Percentiles rank a stretch among this genome's conserved stretches.
Conservation (phyloP, 2,329 filamentous ascomycete genomes). For the Dactylellina cionopaga region DNA sequence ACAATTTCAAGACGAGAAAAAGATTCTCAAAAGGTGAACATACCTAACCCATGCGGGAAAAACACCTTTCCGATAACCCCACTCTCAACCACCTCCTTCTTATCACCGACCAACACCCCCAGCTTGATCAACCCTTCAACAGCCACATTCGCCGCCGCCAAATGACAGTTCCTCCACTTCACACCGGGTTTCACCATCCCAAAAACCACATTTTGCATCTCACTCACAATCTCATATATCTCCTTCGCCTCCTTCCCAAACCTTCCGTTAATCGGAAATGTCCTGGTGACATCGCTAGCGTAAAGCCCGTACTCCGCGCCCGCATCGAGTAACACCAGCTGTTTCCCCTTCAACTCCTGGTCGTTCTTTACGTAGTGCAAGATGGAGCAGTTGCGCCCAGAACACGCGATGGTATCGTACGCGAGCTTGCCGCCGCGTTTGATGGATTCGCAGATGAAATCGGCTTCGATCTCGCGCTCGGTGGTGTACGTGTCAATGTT, state of each 20-base stretch:
- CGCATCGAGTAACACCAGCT: slow-evolving; percentile 85
- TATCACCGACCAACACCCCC: slow-evolving; percentile 75
- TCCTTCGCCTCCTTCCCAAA: slow-evolving; percentile 75
- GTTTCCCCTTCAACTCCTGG: slow-evolving; percentile 73
- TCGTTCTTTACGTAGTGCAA: slow-evolving; percentile 89
- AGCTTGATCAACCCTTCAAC: slow-evolving; percentile 75
- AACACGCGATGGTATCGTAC: slow-evolving; percentile 88
- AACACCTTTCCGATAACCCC: slow-evolving; percentile 70
- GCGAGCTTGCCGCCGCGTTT: slow-evolving; percentile 78
- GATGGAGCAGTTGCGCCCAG: slow-evolving; percentile 82
- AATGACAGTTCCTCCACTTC: slow-evolving; percentile 76
- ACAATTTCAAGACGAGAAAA: background rate
- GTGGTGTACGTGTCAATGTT: slow-evolving; percentile 72
- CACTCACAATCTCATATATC: slow-evolving; percentile 80
- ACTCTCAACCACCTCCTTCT: slow-evolving; percentile 66
- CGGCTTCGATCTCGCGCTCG: slow-evolving; percentile 84
- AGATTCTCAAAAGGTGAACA: slow-evolving; percentile 46
- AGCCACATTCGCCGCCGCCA: slow-evolving; percentile 76
- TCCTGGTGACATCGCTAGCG: slow-evolving; percentile 88
- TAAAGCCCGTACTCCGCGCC: slow-evolving; percentile 87
- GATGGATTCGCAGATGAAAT: slow-evolving; percentile 78
- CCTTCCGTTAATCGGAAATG: slow-evolving; percentile 78
- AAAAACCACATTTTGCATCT: slow-evolving; percentile 83
- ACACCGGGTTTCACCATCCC: slow-evolving; percentile 74
- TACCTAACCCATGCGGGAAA: slow-evolving; percentile 69